Percentiles rank a stretch among this genome's conserved stretches.
Conservation (phyloP, 2,329 filamentous ascomycete species). For the Paramyrothecium sp. region DNA sequence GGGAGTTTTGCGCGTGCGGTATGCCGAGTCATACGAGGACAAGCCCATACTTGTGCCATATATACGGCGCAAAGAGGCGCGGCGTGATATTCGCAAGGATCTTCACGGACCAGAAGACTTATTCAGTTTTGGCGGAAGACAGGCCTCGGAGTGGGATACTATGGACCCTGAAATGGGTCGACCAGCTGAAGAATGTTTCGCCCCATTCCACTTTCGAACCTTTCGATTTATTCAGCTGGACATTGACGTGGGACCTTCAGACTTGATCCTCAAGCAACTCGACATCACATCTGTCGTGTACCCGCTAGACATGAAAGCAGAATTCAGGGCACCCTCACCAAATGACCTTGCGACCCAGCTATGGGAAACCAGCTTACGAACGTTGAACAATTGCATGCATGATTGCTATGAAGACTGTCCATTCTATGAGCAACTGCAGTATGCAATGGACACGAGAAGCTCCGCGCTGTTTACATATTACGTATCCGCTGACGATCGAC, state of each 20-base stretch:
- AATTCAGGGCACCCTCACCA: slow-evolving; percentile 2
- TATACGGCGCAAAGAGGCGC: slow-evolving; percentile 11
- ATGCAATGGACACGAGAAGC: slow-evolving; percentile 19
- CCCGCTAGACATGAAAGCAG: slow-evolving; percentile 8
- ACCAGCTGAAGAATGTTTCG: slow-evolving; percentile 4
- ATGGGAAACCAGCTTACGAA: slow-evolving; percentile 19
- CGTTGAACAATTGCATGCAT: slow-evolving; percentile 22
- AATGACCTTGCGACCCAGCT: slow-evolving; percentile 10
- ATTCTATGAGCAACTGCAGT: slow-evolving; percentile 33
- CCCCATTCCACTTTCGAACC: slow-evolving; percentile 17
- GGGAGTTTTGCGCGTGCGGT: slow-evolving; percentile 6
- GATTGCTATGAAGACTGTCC: slow-evolving; percentile 32
- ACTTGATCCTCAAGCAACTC: slow-evolving; percentile 5
- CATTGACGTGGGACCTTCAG: slow-evolving; percentile 6
- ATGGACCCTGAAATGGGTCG: background rate
- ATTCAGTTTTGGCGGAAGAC: background rate
- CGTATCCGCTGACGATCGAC: slow-evolving; percentile 25
- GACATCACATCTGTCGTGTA: slow-evolving; percentile 9
- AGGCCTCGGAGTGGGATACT: background rate
- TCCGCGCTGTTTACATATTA: slow-evolving; percentile 28
- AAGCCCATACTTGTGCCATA: slow-evolving; percentile 11
- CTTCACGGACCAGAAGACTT: slow-evolving; percentile 9
- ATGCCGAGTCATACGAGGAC: slow-evolving; percentile 13
- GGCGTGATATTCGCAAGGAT: slow-evolving; percentile 6
- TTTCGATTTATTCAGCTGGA: slow-evolving; percentile 11